Conservation (phyloP, 495 filamentous ascomycete species). For the Podospora comata region DNA sequence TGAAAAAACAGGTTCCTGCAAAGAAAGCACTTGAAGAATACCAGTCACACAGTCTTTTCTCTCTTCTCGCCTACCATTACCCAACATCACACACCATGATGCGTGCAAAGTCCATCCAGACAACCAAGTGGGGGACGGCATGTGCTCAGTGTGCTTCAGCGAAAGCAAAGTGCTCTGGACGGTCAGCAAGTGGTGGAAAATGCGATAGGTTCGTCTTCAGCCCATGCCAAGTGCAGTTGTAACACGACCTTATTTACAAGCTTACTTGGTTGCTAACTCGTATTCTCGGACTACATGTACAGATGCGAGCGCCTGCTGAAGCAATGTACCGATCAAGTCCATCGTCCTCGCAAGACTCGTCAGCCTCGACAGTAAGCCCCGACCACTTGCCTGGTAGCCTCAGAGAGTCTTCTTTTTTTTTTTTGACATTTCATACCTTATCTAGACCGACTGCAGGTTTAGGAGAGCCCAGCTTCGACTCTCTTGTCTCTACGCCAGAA, state of each 20-base stretch:
- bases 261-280: neutral
- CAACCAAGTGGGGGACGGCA: conserved; percentile 19
- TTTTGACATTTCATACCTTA: neutral
- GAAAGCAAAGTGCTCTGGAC: conserved; percentile 20
- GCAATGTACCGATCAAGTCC: conserved; percentile 20
- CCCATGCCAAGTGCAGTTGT: neutral
- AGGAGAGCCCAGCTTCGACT: conserved; percentile 6
- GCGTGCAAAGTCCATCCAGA: conserved; percentile 10
- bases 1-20: neutral
- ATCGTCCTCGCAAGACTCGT: conserved; percentile 14
- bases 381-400: neutral
- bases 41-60: neutral
- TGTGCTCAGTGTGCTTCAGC: conserved; percentile 18
- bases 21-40: neutral
- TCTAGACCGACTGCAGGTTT: neutral
- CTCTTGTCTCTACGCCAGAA: conserved; percentile 16
- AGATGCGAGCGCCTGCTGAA: conserved; percentile 20
- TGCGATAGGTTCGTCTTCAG: conserved; percentile 12
- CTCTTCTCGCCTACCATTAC: neutral
- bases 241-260: neutral
- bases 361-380: conserved; percentile 15
- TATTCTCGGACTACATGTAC: too few species aligned
- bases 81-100: conserved; percentile 3
- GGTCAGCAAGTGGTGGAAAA: conserved; percentile 1
- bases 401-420: neutral